phyloP scores from a whole-genome alignment of 148 eudicot species.

The Hydrangea macrophylla region DNA sequence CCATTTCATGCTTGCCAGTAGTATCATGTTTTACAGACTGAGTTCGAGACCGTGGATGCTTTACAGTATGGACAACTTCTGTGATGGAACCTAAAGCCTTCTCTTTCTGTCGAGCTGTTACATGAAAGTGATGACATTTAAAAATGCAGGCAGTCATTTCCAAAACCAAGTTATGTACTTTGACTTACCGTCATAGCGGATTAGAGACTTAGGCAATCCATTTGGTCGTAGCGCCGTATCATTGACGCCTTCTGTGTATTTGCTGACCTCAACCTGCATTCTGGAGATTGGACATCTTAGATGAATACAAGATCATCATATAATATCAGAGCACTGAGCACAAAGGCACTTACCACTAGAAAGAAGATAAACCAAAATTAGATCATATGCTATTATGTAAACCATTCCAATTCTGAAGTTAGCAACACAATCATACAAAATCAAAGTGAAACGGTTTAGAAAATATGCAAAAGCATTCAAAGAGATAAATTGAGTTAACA shows the following conservation, averaged over 20 bases:
- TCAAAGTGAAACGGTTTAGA: not conserved
- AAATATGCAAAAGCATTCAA: not conserved
- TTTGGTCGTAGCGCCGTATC: constrained; percentile 86
- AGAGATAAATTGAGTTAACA: not conserved
- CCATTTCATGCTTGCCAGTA: constrained; percentile 30
- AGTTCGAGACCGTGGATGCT: constrained; percentile 60
- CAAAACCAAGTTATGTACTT: not conserved
- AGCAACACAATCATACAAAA: not conserved
- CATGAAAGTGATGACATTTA: constrained; percentile 13
- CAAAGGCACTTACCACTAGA: not conserved
- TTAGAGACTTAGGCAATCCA: constrained; percentile 86
- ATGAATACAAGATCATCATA: not conserved
- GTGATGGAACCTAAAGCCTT: constrained; percentile 80
- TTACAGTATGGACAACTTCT: constrained; percentile 92
- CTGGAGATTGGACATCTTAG: constrained; percentile 38
- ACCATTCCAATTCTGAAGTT: not conserved
- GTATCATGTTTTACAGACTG: constrained; percentile 35
- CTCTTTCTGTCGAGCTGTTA: constrained; percentile 94
- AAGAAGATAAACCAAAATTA: not conserved
- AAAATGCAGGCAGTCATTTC: constrained; percentile 7
- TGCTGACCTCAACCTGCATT: constrained; percentile 99
- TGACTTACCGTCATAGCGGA: constrained; percentile 85
- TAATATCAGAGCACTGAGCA: not conserved
- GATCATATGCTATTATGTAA: not conserved
- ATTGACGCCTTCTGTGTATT: constrained; percentile 85